Base-by-base conservation (phyloP, 2,329 filamentous ascomycete species). In the Microdochium trichocladiopsis region DNA sequence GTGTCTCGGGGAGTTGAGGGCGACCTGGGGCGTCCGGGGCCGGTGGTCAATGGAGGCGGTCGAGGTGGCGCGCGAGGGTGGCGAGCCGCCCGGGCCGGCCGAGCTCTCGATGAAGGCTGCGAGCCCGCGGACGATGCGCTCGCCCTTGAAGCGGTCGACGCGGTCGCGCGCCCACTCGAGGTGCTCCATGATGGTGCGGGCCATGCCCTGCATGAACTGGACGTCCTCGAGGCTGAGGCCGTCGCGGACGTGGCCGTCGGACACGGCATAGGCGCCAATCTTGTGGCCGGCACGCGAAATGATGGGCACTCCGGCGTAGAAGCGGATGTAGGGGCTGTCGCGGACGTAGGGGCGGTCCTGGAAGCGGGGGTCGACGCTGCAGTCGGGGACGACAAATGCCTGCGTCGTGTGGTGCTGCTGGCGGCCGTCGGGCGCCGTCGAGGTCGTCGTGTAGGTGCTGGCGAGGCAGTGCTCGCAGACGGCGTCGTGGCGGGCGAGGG, bases 221-320 rank as follows among this genome's bases (percentile, higher is more conserved):
- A 77, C 55, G 49, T 82, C 76, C 9, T 70, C 69, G 0, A 69
- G 60, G 11, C 67, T 68, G 18, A 87, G 60, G 0, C 75, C 77
- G 43, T 76, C 59, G 16, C 80, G 76, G 0, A 79, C 75, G n/a
- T 72, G 70, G 47, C 79, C 75, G 57, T 86, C 83, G 2, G 83
- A 68, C 2, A 86, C 75, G 50, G 78, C 77, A 53, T 83, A 82
- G 11, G 74, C 76, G 10, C 84, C 84, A 52, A 88, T 80, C 48
- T 79, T 76, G 25, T 78, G 75, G 33, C 74, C 76, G 5, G 61
- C 60, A 1, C 75, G 75, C 2, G 79, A 82, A 23, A 76, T 74
- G 51, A 88, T 79, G 0, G 84, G 84, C 0, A 85, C 82, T 18
- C 65, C 69, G 4, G 68, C 68, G 48, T 69, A 70, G 55, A 70